Evolutionary conservation across 495 filamentous ascomycete species (phyloP), one percentile per base, ranked within the genome.

Genomic region (Penicillium cataractarum): DNA sequence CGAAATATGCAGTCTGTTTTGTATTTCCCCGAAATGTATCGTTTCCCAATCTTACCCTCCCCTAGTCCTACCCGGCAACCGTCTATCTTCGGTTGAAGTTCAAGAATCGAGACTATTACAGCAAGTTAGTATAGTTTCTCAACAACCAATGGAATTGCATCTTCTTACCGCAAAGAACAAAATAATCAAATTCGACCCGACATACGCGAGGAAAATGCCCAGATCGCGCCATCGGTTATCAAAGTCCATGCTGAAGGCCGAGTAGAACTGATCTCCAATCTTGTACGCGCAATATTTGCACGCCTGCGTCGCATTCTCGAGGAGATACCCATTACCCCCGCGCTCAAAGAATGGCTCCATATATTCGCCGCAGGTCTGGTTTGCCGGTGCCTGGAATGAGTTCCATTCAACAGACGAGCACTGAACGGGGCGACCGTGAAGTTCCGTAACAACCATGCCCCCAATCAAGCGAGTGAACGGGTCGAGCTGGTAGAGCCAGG

Each of bases 401-500:
- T 87, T 90, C 53, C 86, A 78, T 68, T 92, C 90, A 7, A 54
- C 22, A 1, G 67, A 50, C 6, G 68, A 62, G 70, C 90, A 93
- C 10, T 73, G 65, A 0, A 93, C 90, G 0, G 79, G 71, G n/a
- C 84, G 74, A 0, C 79, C 81, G 67, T 91, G 88, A 6, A 93
- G 80, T 57, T 90, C 90, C 3, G 90, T 93, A 1, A 87, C 85
- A 4, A 92, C 83, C 73, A 92, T 90, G 9, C 91, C 92, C 48
- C 86, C 80, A 67, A 97, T 89, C 8, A 96, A 82, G 4, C 91
- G 86, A 2, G 89, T 93, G 74, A 96, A 95, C 0, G 92, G 92
- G 65, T 92, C 88, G 3, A 96, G 84, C 63, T 92, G 76, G 74
- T 94, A 92, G 21, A 96, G 79, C 91, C 91, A 94, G 1, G 80